phyloP scores from a whole-genome alignment of 1,139 yeast genomes.

The Kurtzmaniella quercitrusa region DNA sequence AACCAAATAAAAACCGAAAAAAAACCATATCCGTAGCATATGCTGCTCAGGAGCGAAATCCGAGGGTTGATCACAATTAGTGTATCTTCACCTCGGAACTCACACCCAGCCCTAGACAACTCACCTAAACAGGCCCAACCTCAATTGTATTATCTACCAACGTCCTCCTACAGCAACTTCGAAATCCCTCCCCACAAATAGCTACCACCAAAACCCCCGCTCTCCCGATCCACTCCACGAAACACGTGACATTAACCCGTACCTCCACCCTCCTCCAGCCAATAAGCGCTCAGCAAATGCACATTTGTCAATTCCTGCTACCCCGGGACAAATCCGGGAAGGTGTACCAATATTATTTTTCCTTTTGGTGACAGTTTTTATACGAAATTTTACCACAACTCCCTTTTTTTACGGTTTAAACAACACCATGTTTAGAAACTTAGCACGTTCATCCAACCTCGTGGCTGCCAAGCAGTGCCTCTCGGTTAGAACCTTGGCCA shows the following conservation, averaged over 20 bases:
- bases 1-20: too few species aligned
- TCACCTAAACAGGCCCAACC: too few species aligned
- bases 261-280: slow-evolving; percentile 1
- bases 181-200: neutral
- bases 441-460: slow-evolving; percentile 5
- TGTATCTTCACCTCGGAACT: too few species aligned
- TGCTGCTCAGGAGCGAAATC: too few species aligned
- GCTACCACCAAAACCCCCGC: neutral
- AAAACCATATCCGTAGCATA: too few species aligned
- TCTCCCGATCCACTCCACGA: neutral
- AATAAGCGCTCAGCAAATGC: slow-evolving; percentile 6
- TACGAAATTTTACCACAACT: slow-evolving; percentile 1
- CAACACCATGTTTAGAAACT: slow-evolving; percentile 6
- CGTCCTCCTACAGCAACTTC: neutral
- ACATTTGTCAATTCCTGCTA: slow-evolving; percentile 8
- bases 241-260: neutral
- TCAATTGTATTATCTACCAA: too few species aligned
- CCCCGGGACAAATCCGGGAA: slow-evolving; percentile 8
- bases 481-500: slow-evolving; percentile 37
- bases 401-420: slow-evolving; percentile 1
- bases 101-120: too few species aligned
- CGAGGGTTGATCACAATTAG: too few species aligned
- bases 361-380: slow-evolving; percentile 2
- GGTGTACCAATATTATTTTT: neutral
- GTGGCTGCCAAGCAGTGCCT: slow-evolving; percentile 1